Evolutionary conservation across 805 yeast species (phyloP), one percentile per base, ranked within the genome.

Genomic region (Suhomyces kilbournensis): DNA sequence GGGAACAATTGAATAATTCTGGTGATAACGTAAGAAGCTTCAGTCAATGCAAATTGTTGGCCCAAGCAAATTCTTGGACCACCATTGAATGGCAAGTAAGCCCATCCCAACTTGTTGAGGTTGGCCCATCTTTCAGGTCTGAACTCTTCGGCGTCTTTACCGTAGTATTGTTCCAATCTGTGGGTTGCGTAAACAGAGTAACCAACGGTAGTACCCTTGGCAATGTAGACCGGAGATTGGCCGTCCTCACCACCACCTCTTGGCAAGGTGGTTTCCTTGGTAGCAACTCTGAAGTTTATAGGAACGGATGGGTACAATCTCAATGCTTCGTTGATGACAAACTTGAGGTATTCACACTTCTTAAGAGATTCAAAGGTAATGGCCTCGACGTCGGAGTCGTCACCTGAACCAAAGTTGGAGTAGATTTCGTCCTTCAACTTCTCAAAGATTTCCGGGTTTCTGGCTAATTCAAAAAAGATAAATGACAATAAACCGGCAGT

Each of bases 171-270:
- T 42, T 61, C 51, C 47, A 64, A 54, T 53, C 81, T 73, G 59
- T 80, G 84, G 59, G 78, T 72, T 14, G 72, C 61, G 55, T 71
- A 73, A 15, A 75, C 61, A 9, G 54, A 46, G 55, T 64, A 64
- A 6, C 56, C 54, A 19, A 64, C 60, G n/a, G 56, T 50, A 10
- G 66, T 59, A 26, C 68, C 68, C 52, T 63, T 64, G 14, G 56
- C 61, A 40, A 64, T 56, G 26, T 49, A 56, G 15, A 54, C 62
- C 47, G 60, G 59, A 8, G 52, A 32, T 26, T 39, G 40, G 2
- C 58, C 65, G 35, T 64, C 65, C 6, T 50, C 43, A 7, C 68
- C 68, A 46, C 68, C 68, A 7, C 68, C 68, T 7, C 49, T 38
- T 42, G 68, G 68, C 50, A 64, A 58, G 3, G 62, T 58, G 17